phyloP scores from a whole-genome alignment of 108 stramenopile species.

The Aurantiochytrium sp. region DNA sequence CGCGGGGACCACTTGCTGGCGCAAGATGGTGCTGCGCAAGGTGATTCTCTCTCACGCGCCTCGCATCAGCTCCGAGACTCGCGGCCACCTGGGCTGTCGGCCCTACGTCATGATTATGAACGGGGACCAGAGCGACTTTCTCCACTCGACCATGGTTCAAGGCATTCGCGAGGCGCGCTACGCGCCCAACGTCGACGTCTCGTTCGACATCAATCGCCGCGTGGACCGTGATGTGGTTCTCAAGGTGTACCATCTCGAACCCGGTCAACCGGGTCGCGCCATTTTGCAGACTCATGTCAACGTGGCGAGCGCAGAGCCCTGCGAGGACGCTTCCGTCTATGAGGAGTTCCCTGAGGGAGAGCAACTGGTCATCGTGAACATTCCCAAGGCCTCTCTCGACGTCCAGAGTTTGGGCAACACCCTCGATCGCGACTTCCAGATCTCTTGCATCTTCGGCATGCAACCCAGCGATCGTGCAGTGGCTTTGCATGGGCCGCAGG shows the following conservation, averaged over 20 bases:
- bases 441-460: neutral
- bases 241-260: constrained; percentile 11
- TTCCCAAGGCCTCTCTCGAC: neutral
- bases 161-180: neutral
- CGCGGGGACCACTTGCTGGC: neutral
- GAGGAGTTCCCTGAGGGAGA: neutral
- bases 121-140: neutral
- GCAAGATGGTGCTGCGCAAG: neutral
- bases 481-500: neutral
- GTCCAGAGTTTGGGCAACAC: neutral
- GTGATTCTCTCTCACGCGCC: constrained; percentile 16
- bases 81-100: neutral
- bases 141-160: neutral
- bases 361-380: neutral
- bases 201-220: neutral
- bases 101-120: constrained; percentile 26
- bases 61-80: neutral
- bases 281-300: neutral
- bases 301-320: neutral
- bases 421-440: neutral
- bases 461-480: neutral
- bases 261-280: neutral
- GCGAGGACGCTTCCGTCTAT: neutral
- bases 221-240: neutral
- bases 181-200: neutral